Conservation (phyloP, 192 early-diverging fungal species). For the Podila epicladia region DNA sequence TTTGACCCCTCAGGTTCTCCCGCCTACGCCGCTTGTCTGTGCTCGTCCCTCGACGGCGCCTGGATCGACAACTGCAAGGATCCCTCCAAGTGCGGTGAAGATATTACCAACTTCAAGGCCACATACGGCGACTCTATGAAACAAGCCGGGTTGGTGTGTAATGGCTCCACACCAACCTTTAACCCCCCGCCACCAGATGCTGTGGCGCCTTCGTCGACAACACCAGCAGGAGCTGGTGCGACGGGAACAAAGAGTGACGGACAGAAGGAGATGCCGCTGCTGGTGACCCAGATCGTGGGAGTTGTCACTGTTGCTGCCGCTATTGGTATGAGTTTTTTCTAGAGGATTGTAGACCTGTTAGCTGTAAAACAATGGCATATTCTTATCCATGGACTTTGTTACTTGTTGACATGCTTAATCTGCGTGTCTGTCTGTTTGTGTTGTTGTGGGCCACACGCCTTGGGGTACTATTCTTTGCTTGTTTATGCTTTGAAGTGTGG, state of each 20-base stretch:
- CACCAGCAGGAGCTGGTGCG: not conserved
- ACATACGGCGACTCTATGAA: not conserved
- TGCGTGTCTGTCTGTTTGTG: too few species aligned
- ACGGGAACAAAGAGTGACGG: not conserved
- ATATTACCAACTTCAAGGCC: slow-evolving; percentile 17
- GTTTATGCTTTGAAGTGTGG: too few species aligned
- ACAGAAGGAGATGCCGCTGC: not conserved
- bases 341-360: not conserved
- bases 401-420: too few species aligned
- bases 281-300: slow-evolving; percentile 10
- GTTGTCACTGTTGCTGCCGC: slow-evolving; percentile 7
- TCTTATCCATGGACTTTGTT: too few species aligned
- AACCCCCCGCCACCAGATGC: slow-evolving; percentile 1
- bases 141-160: slow-evolving; percentile 15
- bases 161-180: slow-evolving; percentile 24
- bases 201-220: not conserved
- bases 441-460: too few species aligned
- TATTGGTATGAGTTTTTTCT: slow-evolving; percentile 14
- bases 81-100: slow-evolving; percentile 4
- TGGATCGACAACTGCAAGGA: slow-evolving; percentile 30
- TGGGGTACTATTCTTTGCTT: too few species aligned
- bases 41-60: slow-evolving; percentile 21
- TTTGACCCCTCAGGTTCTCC: slow-evolving; percentile 1
- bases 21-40: slow-evolving; percentile 29
- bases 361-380: not conserved